These are phyloP conservation scores for Paramicrosporidium saccamoebae DNA, from an alignment of 371 early-diverging fungal species.

Conservation along the genomic window DNA sequence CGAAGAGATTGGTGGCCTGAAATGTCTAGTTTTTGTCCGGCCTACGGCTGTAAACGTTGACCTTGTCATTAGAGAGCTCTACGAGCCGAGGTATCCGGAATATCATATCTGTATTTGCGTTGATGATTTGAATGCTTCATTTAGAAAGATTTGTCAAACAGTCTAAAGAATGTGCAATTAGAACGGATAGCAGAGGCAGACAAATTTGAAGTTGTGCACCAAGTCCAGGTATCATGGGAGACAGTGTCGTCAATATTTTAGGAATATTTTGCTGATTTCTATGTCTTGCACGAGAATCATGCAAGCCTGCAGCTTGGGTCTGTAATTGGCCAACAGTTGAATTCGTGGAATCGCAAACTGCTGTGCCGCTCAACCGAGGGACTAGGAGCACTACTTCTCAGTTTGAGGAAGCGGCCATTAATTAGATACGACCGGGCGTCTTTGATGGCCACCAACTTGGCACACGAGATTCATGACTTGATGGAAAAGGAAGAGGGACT, in stretches of 20 bases:
- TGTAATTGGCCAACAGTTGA: constrained; percentile 17
- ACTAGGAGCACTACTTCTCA: constrained; percentile 27
- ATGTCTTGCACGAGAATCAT: constrained; percentile 41
- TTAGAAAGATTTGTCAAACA: constrained; percentile 44
- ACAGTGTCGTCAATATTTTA: constrained; percentile 5
- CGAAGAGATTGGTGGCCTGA: constrained; percentile 69
- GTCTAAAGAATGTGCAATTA: constrained; percentile 44
- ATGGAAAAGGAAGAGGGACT: constrained; percentile 4
- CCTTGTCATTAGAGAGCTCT: constrained; percentile 46
- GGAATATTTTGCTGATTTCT: constrained; percentile 74
- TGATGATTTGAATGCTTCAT: not conserved
- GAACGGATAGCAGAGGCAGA: constrained; percentile 81
- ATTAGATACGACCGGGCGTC: constrained; percentile 54
- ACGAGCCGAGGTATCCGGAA: constrained; percentile 61
- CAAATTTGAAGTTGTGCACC: constrained; percentile 62
- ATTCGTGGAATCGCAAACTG: constrained; percentile 32
- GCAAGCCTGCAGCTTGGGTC: constrained; percentile 33
- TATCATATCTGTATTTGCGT: constrained; percentile 44
- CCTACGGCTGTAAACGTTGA: constrained; percentile 50
- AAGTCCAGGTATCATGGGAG: constrained; percentile 61
- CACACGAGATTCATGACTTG: constrained; percentile 25
- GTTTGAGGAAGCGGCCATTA: constrained; percentile 55
- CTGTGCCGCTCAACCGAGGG: constrained; percentile 41
- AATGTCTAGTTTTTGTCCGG: constrained; percentile 61
- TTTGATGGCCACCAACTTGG: constrained; percentile 37